Conservation (phyloP, 495 filamentous ascomycete species). For the Trichoderma reesei region DNA sequence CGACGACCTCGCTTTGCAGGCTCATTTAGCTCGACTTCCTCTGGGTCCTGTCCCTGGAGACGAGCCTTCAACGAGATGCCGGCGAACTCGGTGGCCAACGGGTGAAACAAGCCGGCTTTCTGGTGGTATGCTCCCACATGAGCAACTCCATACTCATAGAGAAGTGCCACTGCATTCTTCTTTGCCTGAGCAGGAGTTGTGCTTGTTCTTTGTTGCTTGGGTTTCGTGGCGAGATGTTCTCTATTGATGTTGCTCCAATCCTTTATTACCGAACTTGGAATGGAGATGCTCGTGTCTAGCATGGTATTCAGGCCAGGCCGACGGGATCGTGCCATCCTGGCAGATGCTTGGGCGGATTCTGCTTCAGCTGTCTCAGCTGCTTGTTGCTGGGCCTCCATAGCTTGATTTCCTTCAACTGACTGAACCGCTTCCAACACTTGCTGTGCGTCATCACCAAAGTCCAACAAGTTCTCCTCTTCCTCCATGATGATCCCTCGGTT, state of each 20-base stretch:
- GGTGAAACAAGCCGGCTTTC: conserved; percentile 21
- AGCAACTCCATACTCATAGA: conserved; percentile 35
- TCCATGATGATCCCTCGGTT: not conserved
- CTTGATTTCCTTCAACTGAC: too few relatives aligned
- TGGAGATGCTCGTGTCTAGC: conserved; percentile 29
- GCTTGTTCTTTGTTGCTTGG: conserved; percentile 12
- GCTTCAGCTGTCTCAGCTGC: not conserved
- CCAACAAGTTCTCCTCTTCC: not conserved
- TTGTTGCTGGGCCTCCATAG: not conserved
- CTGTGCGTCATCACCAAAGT: not conserved
- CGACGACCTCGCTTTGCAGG: not conserved
- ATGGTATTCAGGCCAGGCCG: not conserved
- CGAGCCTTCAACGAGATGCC: conserved; percentile 26
- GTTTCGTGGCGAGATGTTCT: too few relatives aligned
- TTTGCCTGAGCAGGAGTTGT: conserved; percentile 27
- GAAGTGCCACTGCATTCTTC: conserved; percentile 32
- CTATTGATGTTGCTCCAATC: too few relatives aligned
- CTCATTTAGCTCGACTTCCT: conserved; percentile 18
- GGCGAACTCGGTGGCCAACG: conserved; percentile 28
- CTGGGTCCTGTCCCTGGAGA: conserved; percentile 18
- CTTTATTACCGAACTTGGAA: conserved; percentile 46
- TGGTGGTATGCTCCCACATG: conserved; percentile 24
- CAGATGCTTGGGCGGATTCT: not conserved
- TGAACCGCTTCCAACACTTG: not conserved
- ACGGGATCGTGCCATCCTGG: not conserved